phyloP scores from a whole-genome alignment of 768 basidiomycete genomes.

The Tubosaeta sp. region DNA sequence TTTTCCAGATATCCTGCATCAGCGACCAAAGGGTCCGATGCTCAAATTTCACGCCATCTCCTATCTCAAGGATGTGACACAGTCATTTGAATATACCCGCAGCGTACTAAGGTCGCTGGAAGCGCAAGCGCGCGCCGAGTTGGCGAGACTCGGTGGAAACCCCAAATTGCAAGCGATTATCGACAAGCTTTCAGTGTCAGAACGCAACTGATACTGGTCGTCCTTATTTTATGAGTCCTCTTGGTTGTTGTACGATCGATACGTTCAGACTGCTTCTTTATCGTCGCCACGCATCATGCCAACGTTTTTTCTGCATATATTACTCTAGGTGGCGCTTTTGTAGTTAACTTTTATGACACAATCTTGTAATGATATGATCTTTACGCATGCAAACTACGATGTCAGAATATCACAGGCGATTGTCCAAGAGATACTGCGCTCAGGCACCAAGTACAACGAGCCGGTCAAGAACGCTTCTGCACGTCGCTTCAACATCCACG shows the following conservation, averaged over 20 bases:
- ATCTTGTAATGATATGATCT: not conserved
- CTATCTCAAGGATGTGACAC: constrained; percentile 71
- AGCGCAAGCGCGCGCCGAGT: constrained; percentile 62
- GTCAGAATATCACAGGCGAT: too few relatives aligned
- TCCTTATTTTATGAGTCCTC: not conserved
- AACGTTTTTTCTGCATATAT: not conserved
- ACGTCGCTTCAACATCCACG: too few relatives aligned
- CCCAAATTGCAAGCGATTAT: constrained; percentile 52
- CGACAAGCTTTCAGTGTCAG: constrained; percentile 40
- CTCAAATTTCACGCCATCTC: constrained; percentile 77
- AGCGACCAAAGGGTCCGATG: constrained; percentile 76
- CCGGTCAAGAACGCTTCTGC: too few relatives aligned
- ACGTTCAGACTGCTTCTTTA: not conserved
- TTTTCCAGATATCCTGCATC: constrained; percentile 79
- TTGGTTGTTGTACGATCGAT: not conserved
- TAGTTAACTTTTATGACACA: not conserved
- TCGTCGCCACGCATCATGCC: not conserved
- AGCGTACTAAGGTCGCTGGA: constrained; percentile 65
- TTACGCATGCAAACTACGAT: too few relatives aligned
- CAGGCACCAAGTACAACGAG: too few relatives aligned
- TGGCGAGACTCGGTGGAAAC: constrained; percentile 76
- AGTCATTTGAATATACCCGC: constrained; percentile 85
- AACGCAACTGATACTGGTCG: not conserved
- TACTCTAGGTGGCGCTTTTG: not conserved
- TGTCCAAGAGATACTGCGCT: too few relatives aligned